Evolutionary conservation across 805 yeast genomes (phyloP).

Genomic region (Jamesozyma spencerorum): DNA sequence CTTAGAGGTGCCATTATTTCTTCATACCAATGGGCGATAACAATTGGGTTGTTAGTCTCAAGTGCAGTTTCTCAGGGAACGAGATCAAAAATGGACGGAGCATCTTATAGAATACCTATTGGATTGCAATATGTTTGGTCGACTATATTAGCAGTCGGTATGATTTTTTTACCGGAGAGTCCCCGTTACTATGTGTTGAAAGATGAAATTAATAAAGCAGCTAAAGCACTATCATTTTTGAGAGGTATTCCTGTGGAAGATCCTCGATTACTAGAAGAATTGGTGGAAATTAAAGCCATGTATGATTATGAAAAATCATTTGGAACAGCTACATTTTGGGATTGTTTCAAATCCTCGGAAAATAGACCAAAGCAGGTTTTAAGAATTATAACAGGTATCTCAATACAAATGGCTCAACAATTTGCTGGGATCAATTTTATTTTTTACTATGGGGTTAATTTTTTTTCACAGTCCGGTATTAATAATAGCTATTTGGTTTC

Average conservation of each 20-base stretch:
- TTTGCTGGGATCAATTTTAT: constrained; percentile 85
- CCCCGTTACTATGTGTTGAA: constrained; percentile 76
- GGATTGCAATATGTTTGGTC: constrained; percentile 74
- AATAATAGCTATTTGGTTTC: constrained; percentile 61
- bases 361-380: constrained; percentile 48
- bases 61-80: constrained; percentile 78
- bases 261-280: constrained; percentile 57
- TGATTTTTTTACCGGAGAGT: constrained; percentile 76
- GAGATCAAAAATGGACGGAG: constrained; percentile 40
- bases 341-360: constrained; percentile 49
- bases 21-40: constrained; percentile 82
- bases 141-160: constrained; percentile 49
- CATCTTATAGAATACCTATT: constrained; percentile 64
- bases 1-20: constrained; percentile 75
- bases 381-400: constrained; percentile 56
- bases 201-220: constrained; percentile 60
- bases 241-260: constrained; percentile 59
- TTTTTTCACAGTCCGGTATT: constrained; percentile 61
- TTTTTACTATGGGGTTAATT: constrained; percentile 79
- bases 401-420: constrained; percentile 75
- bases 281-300: constrained; percentile 67
- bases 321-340: constrained; percentile 41
- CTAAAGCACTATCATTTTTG: constrained; percentile 52
- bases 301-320: constrained; percentile 59
- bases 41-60: constrained; percentile 72